These are phyloP conservation scores for Citrullus amarus DNA, from an alignment of 306 rosid species.

Conservation along the genomic window DNA sequence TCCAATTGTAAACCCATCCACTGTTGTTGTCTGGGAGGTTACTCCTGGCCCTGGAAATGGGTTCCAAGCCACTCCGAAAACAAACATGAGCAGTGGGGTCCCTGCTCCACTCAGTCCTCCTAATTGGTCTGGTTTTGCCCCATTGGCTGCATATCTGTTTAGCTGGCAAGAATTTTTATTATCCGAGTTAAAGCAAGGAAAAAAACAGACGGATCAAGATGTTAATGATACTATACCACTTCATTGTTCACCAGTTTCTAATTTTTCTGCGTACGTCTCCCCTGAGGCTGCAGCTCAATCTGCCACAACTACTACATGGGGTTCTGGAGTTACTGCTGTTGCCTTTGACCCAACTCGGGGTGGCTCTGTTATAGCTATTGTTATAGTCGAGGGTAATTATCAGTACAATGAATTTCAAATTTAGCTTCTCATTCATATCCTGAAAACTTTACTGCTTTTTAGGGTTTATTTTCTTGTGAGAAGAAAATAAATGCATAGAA, in stretches of 20 bases:
- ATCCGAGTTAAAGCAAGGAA: conserved; percentile 69
- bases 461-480: not conserved
- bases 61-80: conserved; percentile 69
- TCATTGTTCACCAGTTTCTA: conserved; percentile 92
- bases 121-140: conserved; percentile 80
- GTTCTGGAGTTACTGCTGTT: conserved; percentile 98
- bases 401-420: conserved; percentile 3
- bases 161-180: conserved; percentile 88
- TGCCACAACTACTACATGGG: conserved; percentile 99
- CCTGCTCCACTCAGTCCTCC: conserved; percentile 70
- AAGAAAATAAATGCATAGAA: too few relatives aligned
- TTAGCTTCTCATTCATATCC: not conserved
- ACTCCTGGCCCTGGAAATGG: conserved; percentile 98
- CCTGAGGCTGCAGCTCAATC: conserved; percentile 97
- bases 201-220: conserved; percentile 54
- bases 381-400: conserved; percentile 77
- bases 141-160: conserved; percentile 86
- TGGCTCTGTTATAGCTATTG: conserved; percentile 96
- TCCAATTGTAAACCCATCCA: conserved; percentile 95
- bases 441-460: not conserved
- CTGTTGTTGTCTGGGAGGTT: conserved; percentile 99
- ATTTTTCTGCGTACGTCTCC: conserved; percentile 95
- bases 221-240: conserved; percentile 59
- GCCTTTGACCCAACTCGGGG: conserved; percentile 95
- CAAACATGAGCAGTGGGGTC: conserved; percentile 48